Base-by-base conservation (phyloP, 805 yeast genomes). In the Kuraishia cidri region DNA sequence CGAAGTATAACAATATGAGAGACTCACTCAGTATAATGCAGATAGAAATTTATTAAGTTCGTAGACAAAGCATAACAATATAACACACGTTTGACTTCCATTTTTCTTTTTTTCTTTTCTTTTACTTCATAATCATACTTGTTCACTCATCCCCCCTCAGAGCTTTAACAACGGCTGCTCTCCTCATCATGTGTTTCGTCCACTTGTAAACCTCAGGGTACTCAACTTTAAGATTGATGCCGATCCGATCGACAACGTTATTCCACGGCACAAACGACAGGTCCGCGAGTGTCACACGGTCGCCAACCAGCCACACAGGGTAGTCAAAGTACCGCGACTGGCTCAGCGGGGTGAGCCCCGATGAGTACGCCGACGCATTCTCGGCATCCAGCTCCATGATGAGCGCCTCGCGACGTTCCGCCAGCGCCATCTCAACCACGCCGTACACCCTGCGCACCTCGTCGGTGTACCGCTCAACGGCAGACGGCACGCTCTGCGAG, bases 181-280 rank as follows among this genome's bases (percentile, higher is more conserved):
- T 74, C 57, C 90, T 75, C 95, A 88, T 83, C 95, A 88, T 85
- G 47, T 78, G 79, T 52, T 82, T 80, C 8, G 96, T 88, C 97
- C 96, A 88, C 55, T 85, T 85, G 63, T 84, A 87, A 30, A 87
- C 96, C 60, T 88, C 97, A 2, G 96, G 96, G 51, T 82, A 87
- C 54, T 88, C 97, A 20, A 73, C 69, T 53, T 81, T 80, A 47
- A 88, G 71, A 47, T 83, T 84, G 40, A 88, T 85, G 6, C 96
- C 97, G 34, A 88, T 82, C 47, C 95, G 68, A 53, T 84, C 95
- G 34, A 88, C 94, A 12, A 88, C 96, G 48, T 87, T 88, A 56
- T 88, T 88, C 97, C 97, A 88, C 11, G 97, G 94, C 19, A 88
- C 95, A 60, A 88, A 88, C 15, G 90, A 75, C 48, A 88, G 65